These are phyloP conservation scores for Trichoderma sp. DNA, from an alignment of 2,329 filamentous ascomycete genomes.

Conservation along the genomic window DNA sequence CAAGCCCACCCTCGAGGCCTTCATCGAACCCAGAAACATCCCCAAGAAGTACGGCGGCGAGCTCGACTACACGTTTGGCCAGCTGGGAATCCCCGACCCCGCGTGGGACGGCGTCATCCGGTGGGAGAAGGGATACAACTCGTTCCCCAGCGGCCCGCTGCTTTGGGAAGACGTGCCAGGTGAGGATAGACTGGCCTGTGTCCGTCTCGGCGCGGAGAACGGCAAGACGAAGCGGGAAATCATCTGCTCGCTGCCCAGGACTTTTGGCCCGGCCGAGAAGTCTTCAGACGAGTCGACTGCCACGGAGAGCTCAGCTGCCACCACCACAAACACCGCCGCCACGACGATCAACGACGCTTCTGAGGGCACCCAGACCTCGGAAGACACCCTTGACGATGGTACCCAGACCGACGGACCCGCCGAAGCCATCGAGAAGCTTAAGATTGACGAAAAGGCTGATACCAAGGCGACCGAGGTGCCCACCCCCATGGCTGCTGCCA, in stretches of 20 bases:
- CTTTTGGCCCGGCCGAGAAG: slow-evolving; percentile 25
- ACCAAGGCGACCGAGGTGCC: not conserved
- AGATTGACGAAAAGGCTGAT: slow-evolving; percentile 28
- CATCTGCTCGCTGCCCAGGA: slow-evolving; percentile 51
- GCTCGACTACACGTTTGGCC: slow-evolving; percentile 77
- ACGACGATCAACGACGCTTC: slow-evolving; percentile 19
- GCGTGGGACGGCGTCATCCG: slow-evolving; percentile 46
- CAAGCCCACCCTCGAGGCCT: slow-evolving; percentile 70
- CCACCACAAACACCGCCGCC: not conserved
- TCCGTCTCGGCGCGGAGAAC: slow-evolving; percentile 49
- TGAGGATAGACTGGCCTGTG: slow-evolving; percentile 48
- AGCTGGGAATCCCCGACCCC: slow-evolving; percentile 70
- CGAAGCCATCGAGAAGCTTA: slow-evolving; percentile 34
- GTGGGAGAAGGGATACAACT: slow-evolving; percentile 52
- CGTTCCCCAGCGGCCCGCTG: slow-evolving; percentile 56
- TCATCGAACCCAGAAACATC: slow-evolving; percentile 79
- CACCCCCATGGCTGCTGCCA: slow-evolving; percentile 4
- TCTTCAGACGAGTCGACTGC: slow-evolving; percentile 10
- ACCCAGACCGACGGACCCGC: slow-evolving; percentile 31
- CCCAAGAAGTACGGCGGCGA: slow-evolving; percentile 87
- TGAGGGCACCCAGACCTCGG: slow-evolving; percentile 30
- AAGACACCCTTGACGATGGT: slow-evolving; percentile 24
- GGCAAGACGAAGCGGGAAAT: slow-evolving; percentile 45
- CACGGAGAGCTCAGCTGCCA: slow-evolving; percentile 11
- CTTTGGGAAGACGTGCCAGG: slow-evolving; percentile 53